Base-by-base conservation (phyloP, 495 filamentous ascomycete species). In the Aspergillus cristatus region DNA sequence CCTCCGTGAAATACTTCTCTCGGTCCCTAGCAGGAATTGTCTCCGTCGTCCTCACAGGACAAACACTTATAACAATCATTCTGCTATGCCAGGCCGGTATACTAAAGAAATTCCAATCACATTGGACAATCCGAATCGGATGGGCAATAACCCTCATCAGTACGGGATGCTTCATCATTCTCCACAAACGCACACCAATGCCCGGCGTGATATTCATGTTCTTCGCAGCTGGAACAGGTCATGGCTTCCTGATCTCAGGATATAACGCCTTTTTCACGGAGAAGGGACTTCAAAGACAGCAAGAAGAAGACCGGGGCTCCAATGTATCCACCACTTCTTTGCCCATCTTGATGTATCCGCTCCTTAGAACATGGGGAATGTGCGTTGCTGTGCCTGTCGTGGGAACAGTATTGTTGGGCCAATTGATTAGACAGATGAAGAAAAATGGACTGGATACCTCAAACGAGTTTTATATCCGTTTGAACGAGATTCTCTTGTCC, bases 331-430 rank as follows among this genome's bases (percentile, higher is more conserved):
- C 40, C 1, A 42, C 44, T 2, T 24, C 47, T 1, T 37, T 54
- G 3, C 47, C 43, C 1, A 43, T 55, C 13, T 43, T 55, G 7
- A 71, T 79, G 53, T 77, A 79, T 38, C 67, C 70, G 14, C 79
- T 82, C 39, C 60, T 74, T 38, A 67, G 78, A 2, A 67, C 69
- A 0, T 64, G 78, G 51, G 81, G 78, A 11, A 78, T 81, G 70
- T 71, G 74, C 11, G 43, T 81, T 15, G 79, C 79, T 5, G 66
- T 84, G 10, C 78, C 76, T 11, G 60, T 82, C 16, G 71, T 75
- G 8, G 75, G 74, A 11, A 63, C 70, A 3, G 60, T 77, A 5
- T 74, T 82, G 45, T 69, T 81, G 45, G 81, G 76, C 15, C 35
- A 41, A 11, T 41, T 67, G 6, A 42, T 42, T 0, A 13, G 46